Conservation (phyloP, 1,284 basidiomycete genomes). For the Sporisorium scitamineum region DNA sequence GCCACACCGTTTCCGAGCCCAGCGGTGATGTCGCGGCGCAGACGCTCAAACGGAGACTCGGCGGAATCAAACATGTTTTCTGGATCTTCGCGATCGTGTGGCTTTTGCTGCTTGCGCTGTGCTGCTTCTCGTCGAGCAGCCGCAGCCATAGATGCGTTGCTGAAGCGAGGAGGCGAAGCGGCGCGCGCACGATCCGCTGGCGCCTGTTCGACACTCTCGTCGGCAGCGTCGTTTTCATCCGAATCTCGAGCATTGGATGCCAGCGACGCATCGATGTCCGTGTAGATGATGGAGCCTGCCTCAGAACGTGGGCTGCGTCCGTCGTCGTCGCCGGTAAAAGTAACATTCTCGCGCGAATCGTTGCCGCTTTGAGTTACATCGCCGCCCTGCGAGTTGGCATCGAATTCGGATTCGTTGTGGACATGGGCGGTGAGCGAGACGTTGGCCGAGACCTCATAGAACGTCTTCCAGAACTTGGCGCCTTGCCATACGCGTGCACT, state of each 20-base stretch:
- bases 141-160: conserved; percentile 71
- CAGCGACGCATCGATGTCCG: conserved; percentile 33
- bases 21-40: conserved; percentile 67
- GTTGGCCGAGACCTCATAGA: conserved; percentile 90
- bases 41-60: conserved; percentile 80
- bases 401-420: conserved; percentile 41
- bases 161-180: conserved; percentile 72
- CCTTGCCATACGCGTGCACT: conserved; percentile 88
- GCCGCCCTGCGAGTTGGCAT: conserved; percentile 41
- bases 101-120: conserved; percentile 37
- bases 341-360: conserved; percentile 34
- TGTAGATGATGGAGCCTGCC: conserved; percentile 35
- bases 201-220: conserved; percentile 40
- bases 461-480: conserved; percentile 95
- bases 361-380: conserved; percentile 35
- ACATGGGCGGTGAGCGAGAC: conserved; percentile 75
- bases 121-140: conserved; percentile 75
- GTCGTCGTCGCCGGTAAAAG: conserved; percentile 35
- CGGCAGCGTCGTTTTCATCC: conserved; percentile 24
- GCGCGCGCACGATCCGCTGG: conserved; percentile 74
- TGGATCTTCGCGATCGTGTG: conserved; percentile 29
- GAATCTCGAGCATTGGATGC: conserved; percentile 12
- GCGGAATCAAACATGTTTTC: conserved; percentile 67
- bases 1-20: conserved; percentile 30
- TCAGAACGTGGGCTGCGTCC: conserved; percentile 39